Evolutionary conservation across 31 red algal genomes (phyloP).

Genomic region (Odonthalia washingtoniensis): DNA sequence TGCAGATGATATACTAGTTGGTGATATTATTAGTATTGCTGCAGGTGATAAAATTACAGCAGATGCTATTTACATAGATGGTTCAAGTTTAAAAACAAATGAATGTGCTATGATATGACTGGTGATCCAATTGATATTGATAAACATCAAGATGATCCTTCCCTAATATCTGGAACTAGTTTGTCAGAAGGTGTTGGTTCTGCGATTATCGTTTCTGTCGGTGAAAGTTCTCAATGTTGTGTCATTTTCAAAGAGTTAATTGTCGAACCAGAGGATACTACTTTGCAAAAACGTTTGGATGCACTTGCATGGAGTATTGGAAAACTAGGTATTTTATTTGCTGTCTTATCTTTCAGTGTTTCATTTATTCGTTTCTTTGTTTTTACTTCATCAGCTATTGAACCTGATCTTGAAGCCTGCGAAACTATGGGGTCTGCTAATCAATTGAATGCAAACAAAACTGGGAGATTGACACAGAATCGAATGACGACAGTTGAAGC

Average conservation of each 20-base stretch:
- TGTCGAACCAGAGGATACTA: constrained; percentile 79
- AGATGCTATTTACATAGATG: constrained; percentile 76
- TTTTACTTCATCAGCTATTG: constrained; percentile 19
- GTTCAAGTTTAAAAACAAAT: constrained; percentile 77
- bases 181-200: constrained; percentile 83
- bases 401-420: constrained; percentile 80
- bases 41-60: constrained; percentile 91
- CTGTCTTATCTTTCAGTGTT: constrained; percentile 70
- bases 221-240: constrained; percentile 83
- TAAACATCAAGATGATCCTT: constrained; percentile 74
- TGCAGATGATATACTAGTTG: constrained; percentile 83
- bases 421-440: constrained; percentile 98
- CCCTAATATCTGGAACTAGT: constrained; percentile 91
- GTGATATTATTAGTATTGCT: constrained; percentile 86
- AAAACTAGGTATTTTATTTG: constrained; percentile 82
- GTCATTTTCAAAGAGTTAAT: constrained; percentile 82
- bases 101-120: constrained; percentile 95
- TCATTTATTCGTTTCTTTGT: constrained; percentile 86
- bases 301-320: constrained; percentile 81
- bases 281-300: constrained; percentile 88
- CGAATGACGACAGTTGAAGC: constrained; percentile 86
- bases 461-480: constrained; percentile 92
- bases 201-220: constrained; percentile 80
- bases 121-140: constrained; percentile 84
- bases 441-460: constrained; percentile 92